Conservation (phyloP, 192 early-diverging fungal species). For the Podila verticillata region DNA sequence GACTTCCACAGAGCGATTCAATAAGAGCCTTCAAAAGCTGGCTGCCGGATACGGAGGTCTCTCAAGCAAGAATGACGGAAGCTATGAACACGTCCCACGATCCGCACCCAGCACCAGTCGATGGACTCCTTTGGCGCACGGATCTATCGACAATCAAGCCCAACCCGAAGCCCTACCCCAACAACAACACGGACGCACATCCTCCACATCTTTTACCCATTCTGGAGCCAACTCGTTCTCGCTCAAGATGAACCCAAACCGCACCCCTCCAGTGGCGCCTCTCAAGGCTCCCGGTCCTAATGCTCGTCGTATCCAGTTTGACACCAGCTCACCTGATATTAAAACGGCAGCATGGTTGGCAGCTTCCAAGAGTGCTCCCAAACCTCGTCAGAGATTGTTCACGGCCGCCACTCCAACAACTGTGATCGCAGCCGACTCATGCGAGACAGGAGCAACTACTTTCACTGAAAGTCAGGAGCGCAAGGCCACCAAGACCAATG, state of each 20-base stretch:
- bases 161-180: not conserved
- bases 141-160: not conserved
- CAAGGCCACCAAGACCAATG: too few species aligned
- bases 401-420: not conserved
- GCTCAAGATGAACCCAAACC: not conserved
- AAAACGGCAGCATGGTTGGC: slow-evolving; percentile 18
- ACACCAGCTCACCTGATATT: not conserved
- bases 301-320: too few species aligned
- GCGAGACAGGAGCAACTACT: not conserved
- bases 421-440: not conserved
- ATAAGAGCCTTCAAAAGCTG: slow-evolving; percentile 5
- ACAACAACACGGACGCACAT: not conserved
- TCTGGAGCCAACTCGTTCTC: not conserved
- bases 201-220: not conserved
- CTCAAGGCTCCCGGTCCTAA: too few species aligned
- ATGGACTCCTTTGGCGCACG: not conserved
- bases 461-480: not conserved
- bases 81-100: not conserved
- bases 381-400: not conserved
- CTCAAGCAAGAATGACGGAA: not conserved
- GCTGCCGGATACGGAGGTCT: too few species aligned
- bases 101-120: not conserved
- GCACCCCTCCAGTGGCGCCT: too few species aligned
- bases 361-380: slow-evolving; percentile 8
- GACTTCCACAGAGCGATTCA: slow-evolving; percentile 29